A percentile compares a stretch with the other conserved stretches of the same genome.
These are phyloP conservation scores for Aspergillus tamarii DNA, from an alignment of 2,329 filamentous ascomycete species.

Conservation along the genomic window DNA sequence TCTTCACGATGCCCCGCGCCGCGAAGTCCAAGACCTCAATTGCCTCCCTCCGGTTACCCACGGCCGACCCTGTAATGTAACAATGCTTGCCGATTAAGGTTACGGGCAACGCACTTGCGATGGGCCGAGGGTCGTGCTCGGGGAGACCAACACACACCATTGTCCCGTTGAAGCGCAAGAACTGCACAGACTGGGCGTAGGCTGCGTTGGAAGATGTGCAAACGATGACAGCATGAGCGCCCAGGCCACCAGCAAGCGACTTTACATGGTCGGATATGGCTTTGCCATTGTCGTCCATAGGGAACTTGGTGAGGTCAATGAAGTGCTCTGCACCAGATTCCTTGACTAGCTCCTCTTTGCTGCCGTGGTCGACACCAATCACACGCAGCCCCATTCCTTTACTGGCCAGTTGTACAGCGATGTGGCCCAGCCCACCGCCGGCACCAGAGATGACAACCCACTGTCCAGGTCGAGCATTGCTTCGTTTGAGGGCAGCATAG, in stretches of 20 bases:
- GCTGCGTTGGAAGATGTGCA: slow-evolving; percentile 55
- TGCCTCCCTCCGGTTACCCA: slow-evolving; percentile 56
- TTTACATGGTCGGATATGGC: slow-evolving; percentile 60
- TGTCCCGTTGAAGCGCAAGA: slow-evolving; percentile 55
- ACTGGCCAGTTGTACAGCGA: slow-evolving; percentile 63
- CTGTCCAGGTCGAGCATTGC: slow-evolving; percentile 60
- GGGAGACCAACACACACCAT: slow-evolving; percentile 58
- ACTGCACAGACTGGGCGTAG: slow-evolving; percentile 53
- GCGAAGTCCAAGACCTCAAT: slow-evolving; percentile 54
- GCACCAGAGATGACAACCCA: slow-evolving; percentile 65
- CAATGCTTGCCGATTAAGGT: slow-evolving; percentile 46
- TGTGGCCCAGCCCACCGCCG: slow-evolving; percentile 67
- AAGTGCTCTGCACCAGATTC: slow-evolving; percentile 69
- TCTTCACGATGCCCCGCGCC: slow-evolving; percentile 51
- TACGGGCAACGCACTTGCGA: slow-evolving; percentile 49
- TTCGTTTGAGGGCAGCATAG: slow-evolving; percentile 67
- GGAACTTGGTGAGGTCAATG: slow-evolving; percentile 61
- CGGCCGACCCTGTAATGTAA: slow-evolving; percentile 54
- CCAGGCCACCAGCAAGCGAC: slow-evolving; percentile 59
- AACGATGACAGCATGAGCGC: slow-evolving; percentile 64
- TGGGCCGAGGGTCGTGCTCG: slow-evolving; percentile 48
- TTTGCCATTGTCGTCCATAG: slow-evolving; percentile 49
- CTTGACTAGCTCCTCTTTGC: slow-evolving; percentile 61
- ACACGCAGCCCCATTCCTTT: slow-evolving; percentile 66
- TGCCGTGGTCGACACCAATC: slow-evolving; percentile 67